These are phyloP conservation scores for Sistotremastrum niveocremeum DNA, from an alignment of 768 basidiomycete genomes.

Conservation along the genomic window DNA sequence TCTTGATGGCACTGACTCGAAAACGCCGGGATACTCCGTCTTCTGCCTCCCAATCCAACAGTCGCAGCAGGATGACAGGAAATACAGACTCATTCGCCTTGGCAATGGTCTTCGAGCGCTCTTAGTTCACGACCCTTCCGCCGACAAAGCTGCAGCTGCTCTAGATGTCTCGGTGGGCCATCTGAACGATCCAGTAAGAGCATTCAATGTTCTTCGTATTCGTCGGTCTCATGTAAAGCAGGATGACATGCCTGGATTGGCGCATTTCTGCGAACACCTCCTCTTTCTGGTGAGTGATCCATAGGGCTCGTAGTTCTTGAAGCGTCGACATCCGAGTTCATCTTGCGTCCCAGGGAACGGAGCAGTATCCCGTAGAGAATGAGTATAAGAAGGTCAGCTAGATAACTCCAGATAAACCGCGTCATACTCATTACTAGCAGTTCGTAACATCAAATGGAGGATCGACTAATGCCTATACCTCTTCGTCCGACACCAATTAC, in stretches of 20 bases:
- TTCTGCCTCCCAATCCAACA: constrained; percentile 19
- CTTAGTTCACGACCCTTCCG: constrained; percentile 31
- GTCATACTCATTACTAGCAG: constrained; percentile 29
- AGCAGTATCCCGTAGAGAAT: constrained; percentile 81
- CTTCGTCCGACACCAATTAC: constrained; percentile 85
- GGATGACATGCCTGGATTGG: constrained; percentile 85
- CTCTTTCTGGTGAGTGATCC: constrained; percentile 71
- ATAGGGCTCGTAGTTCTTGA: background rate
- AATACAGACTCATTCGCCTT: constrained; percentile 30
- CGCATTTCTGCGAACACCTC: constrained; percentile 93
- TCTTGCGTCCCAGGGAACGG: constrained; percentile 45
- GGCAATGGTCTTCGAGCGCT: constrained; percentile 36
- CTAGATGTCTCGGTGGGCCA: constrained; percentile 38
- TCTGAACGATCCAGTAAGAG: constrained; percentile 32
- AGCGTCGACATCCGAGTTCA: background rate
- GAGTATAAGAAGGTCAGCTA: constrained; percentile 72
- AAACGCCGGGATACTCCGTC: constrained; percentile 6
- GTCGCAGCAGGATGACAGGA: constrained; percentile 23
- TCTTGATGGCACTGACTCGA: no score
- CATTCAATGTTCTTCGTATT: background rate
- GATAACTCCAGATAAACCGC: background rate
- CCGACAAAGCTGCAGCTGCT: constrained; percentile 40
- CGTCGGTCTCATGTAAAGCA: constrained; percentile 12
- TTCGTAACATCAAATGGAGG: constrained; percentile 71
- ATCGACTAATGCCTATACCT: constrained; percentile 83